A percentile compares a stretch with the other conserved stretches of the same genome.
phyloP scores from a whole-genome alignment of 257 asterid species.

The Plantago ovata region DNA sequence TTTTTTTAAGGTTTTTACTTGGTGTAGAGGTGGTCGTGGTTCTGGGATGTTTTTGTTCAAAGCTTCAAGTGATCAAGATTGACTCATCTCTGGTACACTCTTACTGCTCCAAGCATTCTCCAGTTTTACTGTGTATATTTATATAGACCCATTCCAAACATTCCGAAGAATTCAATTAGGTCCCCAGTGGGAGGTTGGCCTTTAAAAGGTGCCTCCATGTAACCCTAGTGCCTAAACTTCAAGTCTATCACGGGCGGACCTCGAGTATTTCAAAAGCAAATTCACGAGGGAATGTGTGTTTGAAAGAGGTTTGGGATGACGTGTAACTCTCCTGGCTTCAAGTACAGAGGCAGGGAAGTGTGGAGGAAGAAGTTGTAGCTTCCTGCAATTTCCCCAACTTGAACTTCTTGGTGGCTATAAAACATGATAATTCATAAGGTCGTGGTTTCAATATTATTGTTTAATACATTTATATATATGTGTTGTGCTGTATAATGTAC shows the following conservation, averaged over 20 bases:
- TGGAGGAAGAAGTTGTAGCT: constrained; percentile 70
- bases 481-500: no score
- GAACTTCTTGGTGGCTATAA: constrained; percentile 35
- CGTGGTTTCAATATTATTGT: neutral
- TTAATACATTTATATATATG: neutral
- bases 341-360: constrained; percentile 52
- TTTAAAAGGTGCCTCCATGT: constrained; percentile 63
- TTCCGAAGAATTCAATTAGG: constrained; percentile 49
- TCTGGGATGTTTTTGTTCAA: no score
- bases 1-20: no score
- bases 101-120: no score
- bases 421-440: no score
- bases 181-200: constrained; percentile 62
- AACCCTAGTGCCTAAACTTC: constrained; percentile 85
- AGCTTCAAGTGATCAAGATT: no score
- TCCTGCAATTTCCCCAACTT: constrained; percentile 49
- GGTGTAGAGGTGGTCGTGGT: no score
- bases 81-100: no score
- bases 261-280: constrained; percentile 61
- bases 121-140: no score
- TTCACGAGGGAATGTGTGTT: constrained; percentile 50
- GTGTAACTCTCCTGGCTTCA: constrained; percentile 47
- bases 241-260: constrained; percentile 55
- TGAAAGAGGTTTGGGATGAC: constrained; percentile 56
- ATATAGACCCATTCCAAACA: no score